A percentile compares a stretch with the other conserved stretches of the same genome.
phyloP scores from a whole-genome alignment of 1,139 yeast species.

The Scheffersomyces segobiensis region DNA sequence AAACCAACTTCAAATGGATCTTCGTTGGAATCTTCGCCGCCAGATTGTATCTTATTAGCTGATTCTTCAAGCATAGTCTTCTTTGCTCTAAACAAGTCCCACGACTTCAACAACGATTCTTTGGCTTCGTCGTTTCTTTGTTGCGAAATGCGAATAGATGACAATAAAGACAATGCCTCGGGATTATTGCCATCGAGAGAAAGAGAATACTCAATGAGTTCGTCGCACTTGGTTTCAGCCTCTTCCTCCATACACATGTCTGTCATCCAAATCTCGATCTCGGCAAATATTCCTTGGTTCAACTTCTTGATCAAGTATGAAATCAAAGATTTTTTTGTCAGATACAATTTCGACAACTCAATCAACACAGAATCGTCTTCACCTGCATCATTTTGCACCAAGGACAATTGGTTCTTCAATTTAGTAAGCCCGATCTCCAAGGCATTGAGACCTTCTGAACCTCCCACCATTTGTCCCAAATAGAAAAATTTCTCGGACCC shows the following conservation, averaged over 20 bases:
- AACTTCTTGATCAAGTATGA: conserved; percentile 52
- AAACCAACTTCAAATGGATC: conserved; percentile 42
- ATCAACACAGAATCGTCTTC: conserved; percentile 26
- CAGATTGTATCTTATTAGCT: conserved; percentile 23
- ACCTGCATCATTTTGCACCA: conserved; percentile 23
- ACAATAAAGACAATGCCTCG: conserved; percentile 79
- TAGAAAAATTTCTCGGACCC: conserved; percentile 85
- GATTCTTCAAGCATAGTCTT: conserved; percentile 52
- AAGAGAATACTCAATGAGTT: conserved; percentile 65
- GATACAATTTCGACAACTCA: conserved; percentile 28
- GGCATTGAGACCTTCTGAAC: conserved; percentile 67
- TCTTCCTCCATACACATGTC: conserved; percentile 92
- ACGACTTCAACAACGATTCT: conserved; percentile 66
- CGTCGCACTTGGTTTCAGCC: conserved; percentile 82
- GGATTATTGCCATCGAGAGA: conserved; percentile 62
- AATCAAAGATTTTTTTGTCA: conserved; percentile 24
- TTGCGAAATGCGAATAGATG: conserved; percentile 90
- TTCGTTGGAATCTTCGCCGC: conserved; percentile 20
- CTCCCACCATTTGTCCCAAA: conserved; percentile 90
- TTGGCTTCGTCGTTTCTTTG: conserved; percentile 73
- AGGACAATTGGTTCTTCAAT: conserved; percentile 43
- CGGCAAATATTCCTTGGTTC: conserved; percentile 77
- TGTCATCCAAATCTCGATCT: conserved; percentile 98
- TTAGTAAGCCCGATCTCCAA: conserved; percentile 64
- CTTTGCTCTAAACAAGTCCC: conserved; percentile 63